Percentiles rank a stretch among this genome's conserved stretches.
Conservation (phyloP, 2,329 filamentous ascomycete species). For the Incumbomyces delicatus region DNA sequence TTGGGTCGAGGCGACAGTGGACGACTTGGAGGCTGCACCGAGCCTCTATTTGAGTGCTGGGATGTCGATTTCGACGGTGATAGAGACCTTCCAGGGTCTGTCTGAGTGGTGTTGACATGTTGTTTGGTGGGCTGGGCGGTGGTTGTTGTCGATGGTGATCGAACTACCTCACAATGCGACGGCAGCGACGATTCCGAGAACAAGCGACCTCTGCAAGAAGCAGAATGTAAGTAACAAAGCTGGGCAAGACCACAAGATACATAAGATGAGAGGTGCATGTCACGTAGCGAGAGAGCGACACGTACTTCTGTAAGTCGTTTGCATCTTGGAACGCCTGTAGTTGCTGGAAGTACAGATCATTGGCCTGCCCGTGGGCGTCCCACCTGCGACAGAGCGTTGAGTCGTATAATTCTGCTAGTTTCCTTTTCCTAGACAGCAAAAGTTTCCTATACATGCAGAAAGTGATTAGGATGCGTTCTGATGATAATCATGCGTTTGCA, state of each 20-base stretch:
- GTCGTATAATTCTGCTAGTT: constrained; percentile 79
- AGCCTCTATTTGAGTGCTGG: not conserved
- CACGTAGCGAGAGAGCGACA: constrained; percentile 15
- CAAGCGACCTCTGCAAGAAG: constrained; percentile 40
- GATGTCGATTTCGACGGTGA: constrained; percentile 5
- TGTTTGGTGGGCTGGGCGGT: not conserved
- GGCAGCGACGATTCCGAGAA: constrained; percentile 49
- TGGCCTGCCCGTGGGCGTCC: constrained; percentile 38
- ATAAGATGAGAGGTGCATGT: not conserved
- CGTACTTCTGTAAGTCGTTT: constrained; percentile 50
- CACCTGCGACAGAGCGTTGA: constrained; percentile 52
- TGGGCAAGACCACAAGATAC: not conserved
- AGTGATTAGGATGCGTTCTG: constrained; percentile 28
- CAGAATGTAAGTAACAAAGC: constrained; percentile 17
- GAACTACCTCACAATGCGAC: constrained; percentile 25
- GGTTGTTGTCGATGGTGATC: constrained; percentile 11
- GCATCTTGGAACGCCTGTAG: constrained; percentile 47
- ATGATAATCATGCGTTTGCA: constrained; percentile 16
- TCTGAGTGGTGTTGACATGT: not conserved
- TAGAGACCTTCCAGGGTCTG: not conserved
- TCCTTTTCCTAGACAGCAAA: constrained; percentile 78
- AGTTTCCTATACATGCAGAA: constrained; percentile 35
- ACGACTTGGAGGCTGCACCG: constrained; percentile 3
- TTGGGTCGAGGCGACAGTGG: constrained; percentile 1
- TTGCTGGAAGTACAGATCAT: constrained; percentile 42